phyloP scores from a whole-genome alignment of 345 rosid genomes.

The Anastatica hierochuntica region DNA sequence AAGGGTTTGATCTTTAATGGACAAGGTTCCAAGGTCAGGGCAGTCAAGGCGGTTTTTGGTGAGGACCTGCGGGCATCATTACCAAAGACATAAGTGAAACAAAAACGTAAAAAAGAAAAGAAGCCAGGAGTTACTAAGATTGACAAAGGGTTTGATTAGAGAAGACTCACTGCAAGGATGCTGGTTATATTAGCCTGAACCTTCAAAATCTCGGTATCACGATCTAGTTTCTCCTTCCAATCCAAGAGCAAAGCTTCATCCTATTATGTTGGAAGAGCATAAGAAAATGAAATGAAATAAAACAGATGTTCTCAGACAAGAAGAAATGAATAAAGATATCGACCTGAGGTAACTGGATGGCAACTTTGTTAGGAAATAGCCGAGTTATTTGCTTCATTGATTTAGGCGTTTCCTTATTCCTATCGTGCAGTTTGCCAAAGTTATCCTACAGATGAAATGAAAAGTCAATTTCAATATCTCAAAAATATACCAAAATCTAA shows the following conservation, averaged over 20 bases:
- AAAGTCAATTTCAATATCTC: conserved; percentile 1
- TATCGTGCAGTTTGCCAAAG: conserved; percentile 77
- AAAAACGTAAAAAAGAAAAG: not conserved
- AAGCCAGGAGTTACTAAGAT: not conserved
- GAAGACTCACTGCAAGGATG: conserved; percentile 61
- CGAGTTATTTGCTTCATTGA: conserved; percentile 80
- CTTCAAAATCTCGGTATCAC: conserved; percentile 81
- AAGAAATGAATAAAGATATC: conserved; percentile 2
- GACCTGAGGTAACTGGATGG: conserved; percentile 98
- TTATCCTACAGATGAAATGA: conserved; percentile 52
- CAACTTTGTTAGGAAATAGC: conserved; percentile 90
- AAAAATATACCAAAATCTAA: not conserved
- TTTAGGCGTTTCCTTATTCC: conserved; percentile 83
- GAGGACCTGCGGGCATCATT: conserved; percentile 45
- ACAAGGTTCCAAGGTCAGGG: conserved; percentile 64
- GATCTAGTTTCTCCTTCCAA: conserved; percentile 94
- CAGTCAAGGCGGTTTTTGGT: conserved; percentile 60
- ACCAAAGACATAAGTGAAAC: conserved; percentile 10
- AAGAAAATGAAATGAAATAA: conserved; percentile 4
- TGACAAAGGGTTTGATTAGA: not conserved
- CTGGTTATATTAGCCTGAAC: conserved; percentile 61
- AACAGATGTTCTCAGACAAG: not conserved
- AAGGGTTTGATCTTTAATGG: conserved; percentile 78
- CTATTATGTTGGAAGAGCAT: conserved; percentile 33
- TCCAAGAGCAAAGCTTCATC: conserved; percentile 84